phyloP scores from a whole-genome alignment of 2,329 filamentous ascomycete species.

The Cyphellophora europaea region DNA sequence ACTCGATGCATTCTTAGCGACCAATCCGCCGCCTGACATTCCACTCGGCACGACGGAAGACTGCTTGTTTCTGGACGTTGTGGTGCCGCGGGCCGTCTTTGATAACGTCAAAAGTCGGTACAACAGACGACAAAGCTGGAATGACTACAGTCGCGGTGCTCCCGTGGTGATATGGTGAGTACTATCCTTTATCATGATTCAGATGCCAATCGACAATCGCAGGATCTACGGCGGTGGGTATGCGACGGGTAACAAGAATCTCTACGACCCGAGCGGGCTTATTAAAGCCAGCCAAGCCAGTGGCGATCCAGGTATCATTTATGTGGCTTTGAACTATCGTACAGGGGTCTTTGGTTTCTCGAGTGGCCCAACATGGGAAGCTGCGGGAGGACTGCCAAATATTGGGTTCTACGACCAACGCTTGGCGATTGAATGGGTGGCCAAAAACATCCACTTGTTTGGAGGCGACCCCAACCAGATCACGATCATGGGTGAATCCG shows the following conservation, averaged over 20 bases:
- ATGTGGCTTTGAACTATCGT: conserved; percentile 39
- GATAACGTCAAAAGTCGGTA: conserved; percentile 23
- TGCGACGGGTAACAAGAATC: conserved; percentile 28
- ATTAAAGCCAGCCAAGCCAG: conserved; percentile 32
- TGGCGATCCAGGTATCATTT: conserved; percentile 31
- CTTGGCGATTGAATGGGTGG: conserved; percentile 48
- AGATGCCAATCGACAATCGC: conserved; percentile 3
- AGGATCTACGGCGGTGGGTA: conserved; percentile 44
- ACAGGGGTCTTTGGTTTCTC: conserved; percentile 42
- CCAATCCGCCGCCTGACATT: conserved; percentile 23
- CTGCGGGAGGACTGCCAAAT: conserved; percentile 35
- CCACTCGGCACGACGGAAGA: conserved; percentile 25
- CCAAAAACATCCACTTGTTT: conserved; percentile 44
- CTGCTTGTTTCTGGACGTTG: conserved; percentile 29
- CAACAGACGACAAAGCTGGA: conserved; percentile 14
- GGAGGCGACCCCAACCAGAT: conserved; percentile 43
- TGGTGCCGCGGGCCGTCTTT: conserved; percentile 25
- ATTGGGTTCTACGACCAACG: conserved; percentile 45
- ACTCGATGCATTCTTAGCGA: conserved; percentile 7
- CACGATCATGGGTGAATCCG: conserved; percentile 43
- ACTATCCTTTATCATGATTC: conserved; percentile 11
- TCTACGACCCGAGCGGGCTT: conserved; percentile 28
- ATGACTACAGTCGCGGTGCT: conserved; percentile 18
- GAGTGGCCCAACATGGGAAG: conserved; percentile 33
- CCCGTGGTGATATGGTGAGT: conserved; percentile 28